Conservation (phyloP, 2,329 filamentous ascomycete genomes). For the Verticillium albo-atrum region DNA sequence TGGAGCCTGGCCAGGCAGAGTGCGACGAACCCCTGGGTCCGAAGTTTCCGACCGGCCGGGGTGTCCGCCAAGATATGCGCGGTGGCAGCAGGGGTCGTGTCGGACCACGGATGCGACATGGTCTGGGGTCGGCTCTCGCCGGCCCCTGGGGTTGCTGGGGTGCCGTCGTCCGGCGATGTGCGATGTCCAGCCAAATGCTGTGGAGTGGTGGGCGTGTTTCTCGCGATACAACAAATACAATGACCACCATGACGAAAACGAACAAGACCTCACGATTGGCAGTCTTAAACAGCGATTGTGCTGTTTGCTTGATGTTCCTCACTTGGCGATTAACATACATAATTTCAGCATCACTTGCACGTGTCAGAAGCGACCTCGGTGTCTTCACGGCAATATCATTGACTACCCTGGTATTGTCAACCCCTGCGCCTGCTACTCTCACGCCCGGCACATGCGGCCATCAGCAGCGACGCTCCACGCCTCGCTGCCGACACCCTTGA, state of each 20-base stretch:
- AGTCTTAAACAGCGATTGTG: no score
- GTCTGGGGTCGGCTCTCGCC: not conserved
- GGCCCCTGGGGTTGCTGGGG: not conserved
- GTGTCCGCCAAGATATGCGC: constrained; percentile 37
- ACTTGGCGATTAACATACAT: not conserved
- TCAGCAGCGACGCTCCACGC: constrained; percentile 33
- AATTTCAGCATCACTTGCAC: not conserved
- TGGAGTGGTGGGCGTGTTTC: no score
- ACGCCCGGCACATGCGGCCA: constrained; percentile 35
- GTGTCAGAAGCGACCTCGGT: not conserved
- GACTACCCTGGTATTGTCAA: not conserved
- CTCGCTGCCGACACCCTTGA: constrained; percentile 46
- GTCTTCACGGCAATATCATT: not conserved
- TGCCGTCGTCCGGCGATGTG: not conserved
- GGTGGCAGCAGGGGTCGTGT: constrained; percentile 16
- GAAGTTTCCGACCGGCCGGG: not conserved
- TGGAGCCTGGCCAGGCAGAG: not conserved
- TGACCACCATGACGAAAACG: no score
- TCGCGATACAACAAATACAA: no score
- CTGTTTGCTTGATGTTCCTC: no score
- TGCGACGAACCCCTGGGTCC: not conserved
- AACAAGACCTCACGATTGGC: no score
- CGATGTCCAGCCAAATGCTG: not conserved
- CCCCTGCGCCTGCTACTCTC: not conserved
- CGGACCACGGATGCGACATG: not conserved